Evolutionary conservation across 2,329 filamentous ascomycete genomes (phyloP).

Genomic region (Aspergillus neotritici): DNA sequence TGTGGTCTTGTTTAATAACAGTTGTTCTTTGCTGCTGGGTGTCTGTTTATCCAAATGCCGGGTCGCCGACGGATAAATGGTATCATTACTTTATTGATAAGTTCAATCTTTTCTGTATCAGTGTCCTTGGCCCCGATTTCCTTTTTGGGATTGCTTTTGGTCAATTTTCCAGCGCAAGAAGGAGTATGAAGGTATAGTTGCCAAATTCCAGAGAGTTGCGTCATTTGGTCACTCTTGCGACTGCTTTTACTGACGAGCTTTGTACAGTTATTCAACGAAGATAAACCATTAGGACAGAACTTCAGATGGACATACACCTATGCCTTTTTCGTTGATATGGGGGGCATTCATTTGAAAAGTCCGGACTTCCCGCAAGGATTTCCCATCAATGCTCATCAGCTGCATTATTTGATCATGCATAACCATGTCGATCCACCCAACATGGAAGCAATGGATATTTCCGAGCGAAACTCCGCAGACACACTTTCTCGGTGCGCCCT

Average conservation of each 20-base stretch:
- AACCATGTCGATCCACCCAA: not conserved
- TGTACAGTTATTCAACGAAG: not conserved
- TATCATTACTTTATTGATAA: conserved; percentile 8
- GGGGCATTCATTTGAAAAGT: conserved; percentile 2
- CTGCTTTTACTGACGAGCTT: too few species aligned
- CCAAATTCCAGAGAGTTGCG: too few species aligned
- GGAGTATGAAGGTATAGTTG: conserved; percentile 1
- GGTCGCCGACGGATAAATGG: conserved; percentile 3
- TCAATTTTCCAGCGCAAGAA: conserved; percentile 5
- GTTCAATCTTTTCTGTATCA: conserved; percentile 6
- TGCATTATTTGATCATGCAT: conserved; percentile 3
- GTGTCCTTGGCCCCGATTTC: conserved; percentile 6
- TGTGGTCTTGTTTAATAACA: conserved; percentile 1
- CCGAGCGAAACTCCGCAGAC: not conserved
- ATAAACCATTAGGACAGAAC: not conserved
- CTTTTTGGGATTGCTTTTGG: conserved; percentile 9
- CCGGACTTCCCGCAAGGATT: conserved; percentile 1
- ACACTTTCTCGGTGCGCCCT: not conserved
- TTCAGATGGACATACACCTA: conserved; percentile 2
- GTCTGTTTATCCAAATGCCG: conserved; percentile 3
- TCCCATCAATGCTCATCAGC: conserved; percentile 1
- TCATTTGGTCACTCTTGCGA: too few species aligned
- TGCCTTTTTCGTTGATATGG: conserved; percentile 2
- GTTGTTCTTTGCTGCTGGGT: conserved; percentile 3
- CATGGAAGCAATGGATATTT: not conserved